Evolutionary conservation across 2,329 filamentous ascomycete species (phyloP).

Genomic region (Colletotrichum liaoningense): DNA sequence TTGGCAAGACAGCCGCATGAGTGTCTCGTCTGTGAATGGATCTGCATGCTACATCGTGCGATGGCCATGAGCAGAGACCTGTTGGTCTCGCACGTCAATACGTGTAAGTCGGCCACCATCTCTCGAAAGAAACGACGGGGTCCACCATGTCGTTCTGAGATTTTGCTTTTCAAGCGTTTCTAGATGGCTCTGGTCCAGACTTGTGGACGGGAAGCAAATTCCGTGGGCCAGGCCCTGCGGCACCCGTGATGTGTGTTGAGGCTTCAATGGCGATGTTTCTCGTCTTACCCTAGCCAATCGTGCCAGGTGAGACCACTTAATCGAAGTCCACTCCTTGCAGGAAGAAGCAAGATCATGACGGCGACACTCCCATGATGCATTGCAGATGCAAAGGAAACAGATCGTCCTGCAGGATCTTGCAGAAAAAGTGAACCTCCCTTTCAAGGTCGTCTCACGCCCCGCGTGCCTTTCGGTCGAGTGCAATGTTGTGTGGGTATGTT

Average conservation of each 20-base stretch:
- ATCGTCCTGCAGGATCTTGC: constrained; percentile 33
- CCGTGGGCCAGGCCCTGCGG: background rate
- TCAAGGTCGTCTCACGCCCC: background rate
- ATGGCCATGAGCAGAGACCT: background rate
- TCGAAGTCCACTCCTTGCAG: constrained; percentile 7
- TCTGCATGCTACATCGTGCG: background rate
- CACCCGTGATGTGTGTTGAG: background rate
- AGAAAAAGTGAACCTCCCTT: background rate
- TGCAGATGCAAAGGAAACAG: constrained; percentile 6
- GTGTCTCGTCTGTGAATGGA: background rate
- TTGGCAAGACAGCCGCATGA: background rate
- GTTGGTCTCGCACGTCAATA: background rate
- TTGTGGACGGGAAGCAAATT: background rate
- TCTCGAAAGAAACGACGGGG: background rate
- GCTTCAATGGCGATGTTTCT: background rate
- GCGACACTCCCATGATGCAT: background rate
- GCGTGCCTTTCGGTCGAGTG: background rate
- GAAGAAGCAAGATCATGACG: constrained; percentile 5
- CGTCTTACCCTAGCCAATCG: background rate
- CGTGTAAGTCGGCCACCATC: background rate
- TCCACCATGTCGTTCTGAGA: background rate
- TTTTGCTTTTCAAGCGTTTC: background rate
- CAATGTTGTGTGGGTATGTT: background rate
- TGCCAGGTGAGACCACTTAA: constrained; percentile 8
- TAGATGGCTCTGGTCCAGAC: background rate